Evolutionary conservation across 225 moss, liverwort and hornwort genomes (phyloP).

Genomic region (Asterella californica): DNA sequence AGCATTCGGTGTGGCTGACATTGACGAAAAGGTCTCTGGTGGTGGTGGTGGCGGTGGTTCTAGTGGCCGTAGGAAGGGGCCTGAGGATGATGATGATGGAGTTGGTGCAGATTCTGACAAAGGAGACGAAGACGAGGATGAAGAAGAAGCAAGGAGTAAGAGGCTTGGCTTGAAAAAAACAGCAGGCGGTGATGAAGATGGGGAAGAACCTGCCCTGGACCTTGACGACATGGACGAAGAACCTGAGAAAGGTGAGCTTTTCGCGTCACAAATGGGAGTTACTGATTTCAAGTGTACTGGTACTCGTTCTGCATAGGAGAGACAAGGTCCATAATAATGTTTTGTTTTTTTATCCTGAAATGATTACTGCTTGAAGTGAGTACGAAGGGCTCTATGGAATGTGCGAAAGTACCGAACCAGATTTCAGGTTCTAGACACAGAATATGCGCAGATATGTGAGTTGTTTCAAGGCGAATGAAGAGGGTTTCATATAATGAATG

Average conservation of each 20-base stretch:
- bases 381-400: too few relatives aligned
- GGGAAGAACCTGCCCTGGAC: slow-evolving; percentile 89
- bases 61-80: slow-evolving; percentile 51
- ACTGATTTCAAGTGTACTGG: not conserved
- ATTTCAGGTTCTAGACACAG: not conserved
- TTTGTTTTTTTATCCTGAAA: not conserved
- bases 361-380: too few relatives aligned
- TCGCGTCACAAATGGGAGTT: too few relatives aligned
- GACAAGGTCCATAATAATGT: not conserved
- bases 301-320: not conserved
- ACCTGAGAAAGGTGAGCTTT: slow-evolving; percentile 74
- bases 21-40: slow-evolving; percentile 58
- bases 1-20: slow-evolving; percentile 54
- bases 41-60: slow-evolving; percentile 31
- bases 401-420: not conserved
- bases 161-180: slow-evolving; percentile 82
- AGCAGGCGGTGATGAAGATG: slow-evolving; percentile 94
- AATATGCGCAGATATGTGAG: not conserved
- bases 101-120: slow-evolving; percentile 71
- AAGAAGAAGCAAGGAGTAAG: slow-evolving; percentile 79
- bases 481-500: too few relatives aligned
- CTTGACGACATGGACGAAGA: slow-evolving; percentile 91
- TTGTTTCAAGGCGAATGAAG: not conserved
- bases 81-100: slow-evolving; percentile 66
- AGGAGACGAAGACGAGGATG: slow-evolving; percentile 89